These are phyloP conservation scores for Fusarium sp. DNA, from an alignment of 2,329 filamentous ascomycete genomes.

Conservation along the genomic window DNA sequence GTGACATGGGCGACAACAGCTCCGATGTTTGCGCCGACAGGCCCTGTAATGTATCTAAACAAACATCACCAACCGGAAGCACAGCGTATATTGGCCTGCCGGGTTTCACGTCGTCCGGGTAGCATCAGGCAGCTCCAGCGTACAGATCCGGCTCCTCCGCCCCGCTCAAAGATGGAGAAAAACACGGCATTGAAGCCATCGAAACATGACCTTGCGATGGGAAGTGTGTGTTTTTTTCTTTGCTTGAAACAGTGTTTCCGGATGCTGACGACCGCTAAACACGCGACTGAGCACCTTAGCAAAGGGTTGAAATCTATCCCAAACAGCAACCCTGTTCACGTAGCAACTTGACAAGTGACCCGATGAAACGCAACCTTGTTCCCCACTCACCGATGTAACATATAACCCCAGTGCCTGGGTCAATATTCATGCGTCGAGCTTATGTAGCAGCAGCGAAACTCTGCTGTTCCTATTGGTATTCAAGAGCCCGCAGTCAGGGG, in stretches of 20 bases:
- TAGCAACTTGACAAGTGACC: conserved; percentile 28
- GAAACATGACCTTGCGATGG: conserved; percentile 14
- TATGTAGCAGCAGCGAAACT: background rate
- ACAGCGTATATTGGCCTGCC: background rate
- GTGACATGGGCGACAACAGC: background rate
- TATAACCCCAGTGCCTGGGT: background rate
- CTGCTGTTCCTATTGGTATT: background rate
- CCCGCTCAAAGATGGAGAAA: background rate
- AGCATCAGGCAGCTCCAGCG: conserved; percentile 14
- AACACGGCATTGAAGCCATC: background rate
- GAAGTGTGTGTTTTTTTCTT: background rate
- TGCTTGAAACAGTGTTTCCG: conserved; percentile 20
- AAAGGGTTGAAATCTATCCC: conserved; percentile 4
- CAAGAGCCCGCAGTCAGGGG: background rate
- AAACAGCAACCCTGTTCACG: conserved; percentile 17
- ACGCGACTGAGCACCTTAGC: conserved; percentile 5
- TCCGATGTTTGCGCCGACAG: conserved; percentile 6
- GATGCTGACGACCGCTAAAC: conserved; percentile 6
- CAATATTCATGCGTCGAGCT: conserved; percentile 4
- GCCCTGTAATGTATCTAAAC: background rate
- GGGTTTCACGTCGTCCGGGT: conserved; percentile 11
- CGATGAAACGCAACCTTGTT: background rate
- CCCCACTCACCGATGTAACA: background rate
- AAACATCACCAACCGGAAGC: conserved; percentile 4
- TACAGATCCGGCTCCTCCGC: conserved; percentile 1